These are phyloP conservation scores for Claviceps maximensis DNA, from an alignment of 2,329 filamentous ascomycete genomes.

Conservation along the genomic window DNA sequence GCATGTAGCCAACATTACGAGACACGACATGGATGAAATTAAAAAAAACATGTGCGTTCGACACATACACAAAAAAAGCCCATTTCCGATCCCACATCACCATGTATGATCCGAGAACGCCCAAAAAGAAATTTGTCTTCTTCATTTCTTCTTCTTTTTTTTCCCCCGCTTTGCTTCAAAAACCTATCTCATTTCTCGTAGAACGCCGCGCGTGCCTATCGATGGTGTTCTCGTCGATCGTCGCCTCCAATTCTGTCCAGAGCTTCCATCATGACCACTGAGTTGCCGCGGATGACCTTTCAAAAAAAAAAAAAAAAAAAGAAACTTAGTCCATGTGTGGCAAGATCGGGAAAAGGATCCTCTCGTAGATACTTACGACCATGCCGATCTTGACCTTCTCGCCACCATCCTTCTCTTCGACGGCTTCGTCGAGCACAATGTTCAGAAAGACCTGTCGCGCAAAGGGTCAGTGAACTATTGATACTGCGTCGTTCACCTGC, in stretches of 20 bases:
- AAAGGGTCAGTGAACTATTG: not conserved
- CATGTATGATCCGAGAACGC: conserved; percentile 20
- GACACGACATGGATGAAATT: not conserved
- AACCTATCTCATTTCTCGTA: conserved; percentile 7
- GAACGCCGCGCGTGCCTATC: conserved; percentile 11
- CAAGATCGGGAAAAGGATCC: not conserved
- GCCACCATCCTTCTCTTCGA: conserved; percentile 85
- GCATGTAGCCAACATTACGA: not conserved
- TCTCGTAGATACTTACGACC: conserved; percentile 50
- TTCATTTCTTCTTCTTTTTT: not conserved
- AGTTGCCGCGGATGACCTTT: conserved; percentile 91
- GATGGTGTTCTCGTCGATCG: conserved; percentile 30
- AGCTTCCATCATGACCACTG: conserved; percentile 93
- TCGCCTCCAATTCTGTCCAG: conserved; percentile 54
- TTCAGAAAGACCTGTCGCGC: conserved; percentile 80
- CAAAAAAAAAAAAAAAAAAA: too few relatives aligned
- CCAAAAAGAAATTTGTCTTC: conserved; percentile 14
- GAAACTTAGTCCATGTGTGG: not conserved
- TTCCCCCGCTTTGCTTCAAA: not conserved
- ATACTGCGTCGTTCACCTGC: too few relatives aligned
- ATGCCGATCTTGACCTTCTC: conserved; percentile 87
- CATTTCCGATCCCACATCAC: conserved; percentile 4
- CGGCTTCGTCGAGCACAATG: conserved; percentile 91
- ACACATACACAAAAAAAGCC: not conserved
- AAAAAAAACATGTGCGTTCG: not conserved